Base-by-base conservation (phyloP, 495 filamentous ascomycete species). In the Penicillium desertorum region DNA sequence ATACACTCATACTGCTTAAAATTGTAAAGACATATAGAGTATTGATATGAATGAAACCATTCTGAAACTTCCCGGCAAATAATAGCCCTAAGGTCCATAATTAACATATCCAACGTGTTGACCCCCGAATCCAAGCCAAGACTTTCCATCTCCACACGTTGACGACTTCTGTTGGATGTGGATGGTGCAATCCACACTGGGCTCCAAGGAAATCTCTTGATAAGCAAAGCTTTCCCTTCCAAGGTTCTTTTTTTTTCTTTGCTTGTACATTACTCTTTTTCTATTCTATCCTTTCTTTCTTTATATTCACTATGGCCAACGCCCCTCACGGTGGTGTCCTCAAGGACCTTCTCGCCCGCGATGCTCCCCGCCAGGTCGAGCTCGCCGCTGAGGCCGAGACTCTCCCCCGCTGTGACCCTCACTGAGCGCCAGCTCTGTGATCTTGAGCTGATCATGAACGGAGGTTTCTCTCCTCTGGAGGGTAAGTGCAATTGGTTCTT, bases 381-480 rank as follows among this genome's bases (percentile, higher is more conserved):
- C 86, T 98, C 51, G 79, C 78, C 9, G 83, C 79, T 25, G 94
- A 98, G 75, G 92, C 93, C 10, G 92, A 96, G 77, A 87, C 71
- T 10, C 83, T 98, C 43, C 90, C 90, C 90, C 32, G 90, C 94
- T 16, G 83, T 98, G 62, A 76, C 88, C 45, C 82, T 98, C 63
- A 86, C 83, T 36, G 94, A 98, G 82, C 85, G 94, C 59, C 94
- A 98, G 76, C 84, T 98, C 20, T 98, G 94, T 76, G 94, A 98
- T 80, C 83, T 98, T 62, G 94, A 98, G 72, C 71, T 98, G 79
- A 88, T 98, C 61, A 84, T 98, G 76, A 96, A 86, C 76, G 94
- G 94, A 66, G 94, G 95, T 52, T 98, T 98, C 78, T 96, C 91
- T 61, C 94, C 94, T 48, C 83, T 98, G 20, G 95, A 98, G 82